These are phyloP conservation scores for Globisporangium nodosum DNA, from an alignment of 352 stramenopile genomes.

Conservation along the genomic window DNA sequence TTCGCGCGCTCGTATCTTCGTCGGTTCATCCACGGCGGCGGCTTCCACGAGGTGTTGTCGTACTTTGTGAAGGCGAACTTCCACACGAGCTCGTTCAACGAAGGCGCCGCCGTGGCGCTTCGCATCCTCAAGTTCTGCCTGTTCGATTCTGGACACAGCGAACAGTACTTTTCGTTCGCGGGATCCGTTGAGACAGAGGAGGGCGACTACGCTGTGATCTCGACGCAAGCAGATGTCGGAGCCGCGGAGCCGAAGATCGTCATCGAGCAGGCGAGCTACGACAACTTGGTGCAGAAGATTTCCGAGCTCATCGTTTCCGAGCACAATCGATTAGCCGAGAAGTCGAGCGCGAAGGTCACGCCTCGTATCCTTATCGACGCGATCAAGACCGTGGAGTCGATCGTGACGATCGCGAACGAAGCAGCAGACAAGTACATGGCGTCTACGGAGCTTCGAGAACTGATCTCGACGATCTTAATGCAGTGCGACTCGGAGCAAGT, in stretches of 20 bases:
- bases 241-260: slow-evolving; percentile 36
- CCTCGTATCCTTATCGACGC: slow-evolving; percentile 80
- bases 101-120: slow-evolving; percentile 76
- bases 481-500: slow-evolving; percentile 69
- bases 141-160: slow-evolving; percentile 61
- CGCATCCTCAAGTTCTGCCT: slow-evolving; percentile 82
- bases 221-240: slow-evolving; percentile 6
- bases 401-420: slow-evolving; percentile 62
- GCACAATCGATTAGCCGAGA: slow-evolving; percentile 30
- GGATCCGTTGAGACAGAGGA: slow-evolving; percentile 14
- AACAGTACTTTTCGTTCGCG: slow-evolving; percentile 31
- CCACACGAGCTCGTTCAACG: slow-evolving; percentile 69
- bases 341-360: slow-evolving; percentile 28
- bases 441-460: slow-evolving; percentile 26
- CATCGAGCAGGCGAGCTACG: slow-evolving; percentile 54
- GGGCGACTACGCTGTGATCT: slow-evolving; percentile 14
- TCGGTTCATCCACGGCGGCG: slow-evolving; percentile 67
- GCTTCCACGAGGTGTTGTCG: slow-evolving; percentile 78
- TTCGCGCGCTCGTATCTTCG: slow-evolving; percentile 63
- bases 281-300: slow-evolving; percentile 72
- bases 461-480: slow-evolving; percentile 57
- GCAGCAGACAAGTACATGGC: slow-evolving; percentile 65
- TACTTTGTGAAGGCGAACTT: slow-evolving; percentile 79
- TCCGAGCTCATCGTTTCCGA: slow-evolving; percentile 74
- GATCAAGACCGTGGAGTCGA: slow-evolving; percentile 77